Percentiles rank a stretch among this genome's conserved stretches.
phyloP scores from a whole-genome alignment of 169 alveolate species.

The Cryptosporidium parvum region DNA sequence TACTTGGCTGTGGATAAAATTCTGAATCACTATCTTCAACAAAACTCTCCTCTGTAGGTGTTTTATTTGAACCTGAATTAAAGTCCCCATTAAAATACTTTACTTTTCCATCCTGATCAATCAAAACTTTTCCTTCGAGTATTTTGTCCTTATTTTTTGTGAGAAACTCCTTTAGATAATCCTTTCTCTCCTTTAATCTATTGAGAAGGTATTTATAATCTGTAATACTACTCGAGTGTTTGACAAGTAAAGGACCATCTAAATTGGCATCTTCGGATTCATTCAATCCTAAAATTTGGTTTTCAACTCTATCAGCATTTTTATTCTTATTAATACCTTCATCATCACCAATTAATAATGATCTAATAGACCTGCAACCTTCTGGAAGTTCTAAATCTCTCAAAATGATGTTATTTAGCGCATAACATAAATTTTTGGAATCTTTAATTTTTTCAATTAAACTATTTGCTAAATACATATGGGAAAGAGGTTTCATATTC shows the following conservation, averaged over 20 bases:
- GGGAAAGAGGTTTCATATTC: slow-evolving; percentile 52
- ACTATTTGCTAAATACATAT: slow-evolving; percentile 12
- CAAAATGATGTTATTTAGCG: slow-evolving; percentile 33
- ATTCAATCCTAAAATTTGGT: neutral
- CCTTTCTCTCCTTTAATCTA: slow-evolving; percentile 43
- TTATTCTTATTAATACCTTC: neutral
- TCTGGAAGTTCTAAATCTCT: slow-evolving; percentile 33
- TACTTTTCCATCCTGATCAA: slow-evolving; percentile 34
- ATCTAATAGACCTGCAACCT: slow-evolving; percentile 47
- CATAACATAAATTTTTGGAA: slow-evolving; percentile 46
- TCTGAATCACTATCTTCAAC: slow-evolving; percentile 32
- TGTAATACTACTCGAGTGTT: slow-evolving; percentile 39
- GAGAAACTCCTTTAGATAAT: slow-evolving; percentile 23
- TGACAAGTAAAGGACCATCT: slow-evolving; percentile 38
- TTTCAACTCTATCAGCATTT: neutral
- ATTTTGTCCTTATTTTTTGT: slow-evolving; percentile 18
- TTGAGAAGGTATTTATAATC: slow-evolving; percentile 43
- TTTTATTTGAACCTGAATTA: neutral
- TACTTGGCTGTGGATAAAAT: neutral
- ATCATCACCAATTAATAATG: slow-evolving; percentile 20
- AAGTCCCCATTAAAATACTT: neutral
- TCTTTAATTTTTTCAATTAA: slow-evolving; percentile 38
- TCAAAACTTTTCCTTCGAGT: slow-evolving; percentile 1
- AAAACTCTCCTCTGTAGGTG: neutral
- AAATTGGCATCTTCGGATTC: slow-evolving; percentile 1